Conservation (phyloP, 495 filamentous ascomycete species). For the Penicillium bovifimosum region DNA sequence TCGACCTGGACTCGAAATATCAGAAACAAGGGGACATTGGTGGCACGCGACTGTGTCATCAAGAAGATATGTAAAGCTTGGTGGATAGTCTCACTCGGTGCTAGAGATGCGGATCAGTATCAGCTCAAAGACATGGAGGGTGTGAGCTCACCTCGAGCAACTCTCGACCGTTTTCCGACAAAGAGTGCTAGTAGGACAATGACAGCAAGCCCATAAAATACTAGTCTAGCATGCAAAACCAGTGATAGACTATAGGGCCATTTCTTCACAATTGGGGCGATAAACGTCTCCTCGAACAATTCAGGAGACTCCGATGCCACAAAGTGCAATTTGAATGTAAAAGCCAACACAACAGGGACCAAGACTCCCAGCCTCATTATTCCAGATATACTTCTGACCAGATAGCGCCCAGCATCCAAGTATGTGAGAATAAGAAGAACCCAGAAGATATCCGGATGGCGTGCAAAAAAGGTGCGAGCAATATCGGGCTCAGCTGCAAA, state of each 20-base stretch:
- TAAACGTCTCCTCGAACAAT: slow-evolving; percentile 53
- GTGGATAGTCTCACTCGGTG: slow-evolving; percentile 41
- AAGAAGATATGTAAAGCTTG: slow-evolving; percentile 71
- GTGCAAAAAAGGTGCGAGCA: slow-evolving; percentile 58
- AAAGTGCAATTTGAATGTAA: slow-evolving; percentile 82
- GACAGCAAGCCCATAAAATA: slow-evolving; percentile 44
- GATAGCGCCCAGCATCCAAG: slow-evolving; percentile 35
- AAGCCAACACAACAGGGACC: slow-evolving; percentile 44
- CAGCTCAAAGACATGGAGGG: neutral
- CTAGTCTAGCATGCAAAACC: slow-evolving; percentile 36
- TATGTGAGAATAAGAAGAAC: slow-evolving; percentile 66
- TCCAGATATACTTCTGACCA: slow-evolving; percentile 30
- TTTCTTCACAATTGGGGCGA: slow-evolving; percentile 40
- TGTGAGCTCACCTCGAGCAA: slow-evolving; percentile 13
- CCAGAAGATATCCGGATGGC: slow-evolving; percentile 65
- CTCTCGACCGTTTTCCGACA: neutral
- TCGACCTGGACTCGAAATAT: slow-evolving; percentile 57
- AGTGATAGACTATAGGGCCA: slow-evolving; percentile 48
- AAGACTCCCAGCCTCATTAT: slow-evolving; percentile 19
- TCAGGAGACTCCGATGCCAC: slow-evolving; percentile 81
- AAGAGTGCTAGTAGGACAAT: slow-evolving; percentile 31
- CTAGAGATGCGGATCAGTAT: slow-evolving; percentile 13
- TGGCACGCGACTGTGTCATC: slow-evolving; percentile 76
- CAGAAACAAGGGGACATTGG: slow-evolving; percentile 79
- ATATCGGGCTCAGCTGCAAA: slow-evolving; percentile 85